A percentile compares a stretch with the other conserved stretches of the same genome.
phyloP scores from a whole-genome alignment of 805 yeast species.

The Yarrowia sp. region DNA sequence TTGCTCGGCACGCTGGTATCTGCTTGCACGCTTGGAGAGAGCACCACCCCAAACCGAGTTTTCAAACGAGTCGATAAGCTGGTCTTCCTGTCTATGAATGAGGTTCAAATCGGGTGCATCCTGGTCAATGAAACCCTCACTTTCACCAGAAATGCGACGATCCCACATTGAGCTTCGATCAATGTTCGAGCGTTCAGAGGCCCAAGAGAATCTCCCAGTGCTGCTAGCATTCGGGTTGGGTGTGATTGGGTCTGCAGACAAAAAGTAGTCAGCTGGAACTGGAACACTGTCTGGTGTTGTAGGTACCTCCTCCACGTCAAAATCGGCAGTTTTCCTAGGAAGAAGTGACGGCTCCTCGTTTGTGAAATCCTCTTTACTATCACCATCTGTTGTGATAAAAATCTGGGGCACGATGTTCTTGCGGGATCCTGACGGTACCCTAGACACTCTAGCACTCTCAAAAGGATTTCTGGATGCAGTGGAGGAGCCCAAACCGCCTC shows the following conservation, averaged over 20 bases:
- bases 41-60: slow-evolving; percentile 44
- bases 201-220: slow-evolving; percentile 19
- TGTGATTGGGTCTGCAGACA: slow-evolving; percentile 21
- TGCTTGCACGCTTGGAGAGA: slow-evolving; percentile 43
- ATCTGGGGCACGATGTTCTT: slow-evolving; percentile 27
- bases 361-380: slow-evolving; percentile 17
- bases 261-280: slow-evolving; percentile 9
- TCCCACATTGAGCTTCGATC: slow-evolving; percentile 14
- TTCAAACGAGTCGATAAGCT: slow-evolving; percentile 34
- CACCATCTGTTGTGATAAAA: slow-evolving; percentile 8
- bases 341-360: slow-evolving; percentile 10
- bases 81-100: slow-evolving; percentile 24
- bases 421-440: slow-evolving; percentile 1
- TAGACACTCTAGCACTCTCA: neutral
- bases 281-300: slow-evolving; percentile 21
- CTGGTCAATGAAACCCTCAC: neutral
- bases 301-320: slow-evolving; percentile 11
- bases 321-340: slow-evolving; percentile 23
- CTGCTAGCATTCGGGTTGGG: slow-evolving; percentile 18
- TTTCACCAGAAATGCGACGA: slow-evolving; percentile 4
- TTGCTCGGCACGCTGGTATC: slow-evolving; percentile 25
- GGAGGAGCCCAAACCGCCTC: neutral
- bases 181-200: slow-evolving; percentile 13
- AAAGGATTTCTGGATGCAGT: slow-evolving; percentile 10
- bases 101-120: slow-evolving; percentile 12